Percentiles rank a stretch among this genome's conserved stretches.
phyloP scores from a whole-genome alignment of 2,329 filamentous ascomycete species.

The Ophiosphaerella korrae region DNA sequence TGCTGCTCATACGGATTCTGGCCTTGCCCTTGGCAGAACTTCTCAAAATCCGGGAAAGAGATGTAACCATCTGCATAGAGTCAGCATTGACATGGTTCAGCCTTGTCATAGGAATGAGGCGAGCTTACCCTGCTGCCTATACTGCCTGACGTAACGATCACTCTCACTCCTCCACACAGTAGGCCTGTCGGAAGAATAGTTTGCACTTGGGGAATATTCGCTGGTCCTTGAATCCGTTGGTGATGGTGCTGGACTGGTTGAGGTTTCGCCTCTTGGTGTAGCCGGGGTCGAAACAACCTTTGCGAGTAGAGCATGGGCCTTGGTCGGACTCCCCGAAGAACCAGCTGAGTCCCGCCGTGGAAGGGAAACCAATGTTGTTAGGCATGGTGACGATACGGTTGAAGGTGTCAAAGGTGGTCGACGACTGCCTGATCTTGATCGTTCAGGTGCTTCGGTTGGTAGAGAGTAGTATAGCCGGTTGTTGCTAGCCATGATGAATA shows the following conservation, averaged over 20 bases:
- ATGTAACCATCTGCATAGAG: constrained; percentile 62
- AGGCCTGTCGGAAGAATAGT: constrained; percentile 38
- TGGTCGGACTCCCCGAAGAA: constrained; percentile 48
- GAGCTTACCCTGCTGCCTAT: constrained; percentile 45
- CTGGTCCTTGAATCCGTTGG: constrained; percentile 28
- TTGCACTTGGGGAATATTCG: constrained; percentile 27
- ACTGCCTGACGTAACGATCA: constrained; percentile 44
- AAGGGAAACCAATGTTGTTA: constrained; percentile 49
- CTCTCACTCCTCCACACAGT: constrained; percentile 44
- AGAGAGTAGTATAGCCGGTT: constrained; percentile 47
- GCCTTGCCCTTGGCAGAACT: constrained; percentile 56
- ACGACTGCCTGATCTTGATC: constrained; percentile 44
- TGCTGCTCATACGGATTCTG: constrained; percentile 39
- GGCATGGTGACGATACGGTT: constrained; percentile 52
- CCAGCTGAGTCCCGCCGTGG: constrained; percentile 47
- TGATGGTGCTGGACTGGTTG: constrained; percentile 37
- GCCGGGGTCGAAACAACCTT: constrained; percentile 51
- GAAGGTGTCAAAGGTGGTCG: constrained; percentile 53
- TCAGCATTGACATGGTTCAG: constrained; percentile 31
- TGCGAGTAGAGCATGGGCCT: constrained; percentile 50
- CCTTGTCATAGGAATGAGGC: constrained; percentile 1
- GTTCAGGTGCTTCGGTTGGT: constrained; percentile 42
- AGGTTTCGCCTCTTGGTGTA: constrained; percentile 45
- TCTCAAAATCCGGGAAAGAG: constrained; percentile 75
- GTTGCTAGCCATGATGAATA: constrained; percentile 41